Conservation (phyloP, 2,329 filamentous ascomycete species). For the Hortaea werneckii region DNA sequence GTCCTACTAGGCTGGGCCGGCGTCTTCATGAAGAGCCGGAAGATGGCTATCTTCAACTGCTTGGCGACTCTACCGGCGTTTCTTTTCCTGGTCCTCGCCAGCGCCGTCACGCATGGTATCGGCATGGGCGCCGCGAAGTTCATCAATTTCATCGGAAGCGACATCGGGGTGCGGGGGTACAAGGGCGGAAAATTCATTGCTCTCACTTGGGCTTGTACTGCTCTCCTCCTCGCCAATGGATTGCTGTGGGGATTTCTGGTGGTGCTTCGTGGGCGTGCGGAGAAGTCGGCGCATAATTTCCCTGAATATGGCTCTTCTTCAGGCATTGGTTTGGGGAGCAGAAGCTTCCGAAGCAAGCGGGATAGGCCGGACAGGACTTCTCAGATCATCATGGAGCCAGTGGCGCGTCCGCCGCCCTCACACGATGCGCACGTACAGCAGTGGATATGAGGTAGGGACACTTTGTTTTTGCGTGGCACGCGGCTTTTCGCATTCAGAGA, state of each 20-base stretch:
- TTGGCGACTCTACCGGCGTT: slow-evolving; percentile 41
- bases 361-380: slow-evolving; percentile 6
- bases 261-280: background rate
- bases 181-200: slow-evolving; percentile 46
- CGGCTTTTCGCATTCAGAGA: too few relatives aligned
- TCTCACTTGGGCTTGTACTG: slow-evolving; percentile 49
- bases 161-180: slow-evolving; percentile 40
- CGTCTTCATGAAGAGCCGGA: slow-evolving; percentile 38
- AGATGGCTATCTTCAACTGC: slow-evolving; percentile 39
- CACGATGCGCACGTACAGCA: background rate
- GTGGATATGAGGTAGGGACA: background rate
- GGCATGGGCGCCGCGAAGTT: slow-evolving; percentile 42
- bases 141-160: slow-evolving; percentile 44
- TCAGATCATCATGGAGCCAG: slow-evolving; percentile 1
- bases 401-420: background rate
- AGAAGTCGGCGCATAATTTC: background rate
- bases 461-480: too few relatives aligned
- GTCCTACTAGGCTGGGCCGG: slow-evolving; percentile 37
- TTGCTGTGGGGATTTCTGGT: slow-evolving; percentile 8
- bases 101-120: slow-evolving; percentile 62
- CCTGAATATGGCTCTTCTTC: background rate
- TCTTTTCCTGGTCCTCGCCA: slow-evolving; percentile 56
- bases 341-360: background rate
- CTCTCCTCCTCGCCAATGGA: slow-evolving; percentile 17
- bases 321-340: background rate